Conservation (phyloP, 192 early-diverging fungal genomes). For the Phlyctochytrium planicorne region DNA sequence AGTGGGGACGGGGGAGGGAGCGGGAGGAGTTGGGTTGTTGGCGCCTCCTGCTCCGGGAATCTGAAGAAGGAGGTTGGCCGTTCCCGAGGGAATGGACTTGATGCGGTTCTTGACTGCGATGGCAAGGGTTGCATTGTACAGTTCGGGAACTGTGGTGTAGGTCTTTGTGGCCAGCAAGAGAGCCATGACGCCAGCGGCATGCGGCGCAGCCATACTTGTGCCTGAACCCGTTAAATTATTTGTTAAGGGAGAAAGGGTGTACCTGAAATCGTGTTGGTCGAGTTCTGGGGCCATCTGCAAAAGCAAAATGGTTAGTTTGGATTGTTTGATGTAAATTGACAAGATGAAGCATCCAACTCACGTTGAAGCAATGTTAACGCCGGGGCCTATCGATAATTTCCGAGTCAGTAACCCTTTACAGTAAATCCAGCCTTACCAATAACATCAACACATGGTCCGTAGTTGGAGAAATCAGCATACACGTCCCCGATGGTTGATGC, state of each 20-base stretch:
- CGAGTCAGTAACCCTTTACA: no score
- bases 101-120: neutral
- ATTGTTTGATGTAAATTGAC: no score
- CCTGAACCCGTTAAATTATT: slow-evolving; percentile 52
- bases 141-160: neutral
- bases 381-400: slow-evolving; percentile 54
- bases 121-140: neutral
- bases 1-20: neutral
- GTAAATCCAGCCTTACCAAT: no score
- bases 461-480: slow-evolving; percentile 66
- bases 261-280: no score
- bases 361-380: slow-evolving; percentile 33
- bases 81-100: neutral
- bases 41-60: neutral
- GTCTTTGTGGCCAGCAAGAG: slow-evolving; percentile 21
- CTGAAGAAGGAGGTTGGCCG: neutral
- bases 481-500: slow-evolving; percentile 62
- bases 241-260: no score
- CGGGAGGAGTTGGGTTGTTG: neutral
- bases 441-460: slow-evolving; percentile 63
- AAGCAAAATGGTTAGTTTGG: no score
- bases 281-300: neutral
- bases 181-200: slow-evolving; percentile 67
- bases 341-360: no score
- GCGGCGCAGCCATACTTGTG: slow-evolving; percentile 82